A percentile compares a stretch with the other conserved stretches of the same genome.
phyloP scores from a whole-genome alignment of 2,329 filamentous ascomycete genomes.

The Aspergillus oerlinghausenensis region DNA sequence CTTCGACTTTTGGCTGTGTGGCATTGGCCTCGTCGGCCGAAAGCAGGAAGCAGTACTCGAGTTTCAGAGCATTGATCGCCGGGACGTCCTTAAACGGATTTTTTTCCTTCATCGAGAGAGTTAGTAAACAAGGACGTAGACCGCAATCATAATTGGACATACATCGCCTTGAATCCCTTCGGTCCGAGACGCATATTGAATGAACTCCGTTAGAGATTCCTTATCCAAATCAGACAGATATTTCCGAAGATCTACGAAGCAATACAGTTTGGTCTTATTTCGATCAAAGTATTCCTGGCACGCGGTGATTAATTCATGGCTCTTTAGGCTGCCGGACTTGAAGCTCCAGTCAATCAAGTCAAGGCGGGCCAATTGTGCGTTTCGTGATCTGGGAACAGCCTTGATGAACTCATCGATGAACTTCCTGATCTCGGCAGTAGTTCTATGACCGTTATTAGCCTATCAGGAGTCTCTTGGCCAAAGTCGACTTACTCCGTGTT shows the following conservation, averaged over 20 bases:
- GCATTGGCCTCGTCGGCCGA: conserved; percentile 25
- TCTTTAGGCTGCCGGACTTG: conserved; percentile 20
- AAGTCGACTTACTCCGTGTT: conserved; percentile 29
- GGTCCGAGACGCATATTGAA: conserved; percentile 21
- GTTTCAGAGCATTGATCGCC: conserved; percentile 40
- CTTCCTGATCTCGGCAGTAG: conserved; percentile 24
- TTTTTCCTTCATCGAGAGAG: conserved; percentile 9
- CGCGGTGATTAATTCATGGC: conserved; percentile 31
- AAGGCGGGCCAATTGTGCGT: conserved; percentile 37
- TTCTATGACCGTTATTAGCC: conserved; percentile 22
- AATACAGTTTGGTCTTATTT: conserved; percentile 41
- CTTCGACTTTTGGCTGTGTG: conserved; percentile 26
- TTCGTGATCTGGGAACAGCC: conserved; percentile 37
- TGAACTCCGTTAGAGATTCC: conserved; percentile 21
- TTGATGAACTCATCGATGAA: conserved; percentile 34
- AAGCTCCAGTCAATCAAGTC: conserved; percentile 26
- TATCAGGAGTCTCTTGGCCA: neutral
- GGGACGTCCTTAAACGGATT: conserved; percentile 25
- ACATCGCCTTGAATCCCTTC: conserved; percentile 21
- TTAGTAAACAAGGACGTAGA: conserved; percentile 3
- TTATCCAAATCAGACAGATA: conserved; percentile 30
- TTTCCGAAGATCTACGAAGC: conserved; percentile 41
- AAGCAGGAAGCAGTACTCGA: conserved; percentile 39
- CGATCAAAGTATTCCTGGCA: conserved; percentile 39
- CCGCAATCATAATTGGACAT: conserved; percentile 5